Percentiles rank a stretch among this genome's conserved stretches.
Conservation (phyloP, 306 rosid species). For the Vigna radiata region DNA sequence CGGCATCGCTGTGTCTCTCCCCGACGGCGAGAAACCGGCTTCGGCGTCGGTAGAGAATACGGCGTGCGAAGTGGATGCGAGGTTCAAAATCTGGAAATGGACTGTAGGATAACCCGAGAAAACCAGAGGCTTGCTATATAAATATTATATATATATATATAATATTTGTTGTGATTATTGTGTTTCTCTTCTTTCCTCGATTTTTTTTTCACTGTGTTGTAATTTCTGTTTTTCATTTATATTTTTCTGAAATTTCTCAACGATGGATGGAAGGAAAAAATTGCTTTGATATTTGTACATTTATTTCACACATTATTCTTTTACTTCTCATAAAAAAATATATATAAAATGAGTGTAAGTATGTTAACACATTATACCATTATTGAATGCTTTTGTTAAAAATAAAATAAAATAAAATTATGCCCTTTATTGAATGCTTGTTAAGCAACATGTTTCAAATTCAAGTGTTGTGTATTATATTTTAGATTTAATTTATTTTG, state of each 20-base stretch:
- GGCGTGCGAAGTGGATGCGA: slow-evolving; percentile 68
- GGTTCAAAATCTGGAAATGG: slow-evolving; percentile 98
- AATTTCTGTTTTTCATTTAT: slow-evolving; percentile 14
- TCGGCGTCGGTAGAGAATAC: slow-evolving; percentile 59
- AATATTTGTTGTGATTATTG: background rate
- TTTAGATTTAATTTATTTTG: too few relatives aligned
- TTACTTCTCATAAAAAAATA: too few relatives aligned
- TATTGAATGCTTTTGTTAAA: too few relatives aligned
- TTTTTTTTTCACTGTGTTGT: background rate
- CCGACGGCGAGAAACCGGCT: slow-evolving; percentile 66
- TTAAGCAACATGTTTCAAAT: background rate
- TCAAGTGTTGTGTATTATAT: background rate
- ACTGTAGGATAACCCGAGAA: slow-evolving; percentile 54
- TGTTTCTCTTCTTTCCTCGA: background rate
- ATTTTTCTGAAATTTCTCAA: background rate
- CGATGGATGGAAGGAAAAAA: too few relatives aligned
- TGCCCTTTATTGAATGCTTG: background rate
- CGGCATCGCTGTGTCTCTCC: slow-evolving; percentile 57
- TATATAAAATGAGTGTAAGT: too few relatives aligned
- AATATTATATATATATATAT: background rate
- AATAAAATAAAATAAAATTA: too few relatives aligned
- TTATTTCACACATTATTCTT: too few relatives aligned
- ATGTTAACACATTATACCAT: too few relatives aligned
- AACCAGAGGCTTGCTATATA: background rate
- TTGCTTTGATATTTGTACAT: too few relatives aligned